Evolutionary conservation across 345 rosid genomes (phyloP).

Genomic region (Litchi chinensis): DNA sequence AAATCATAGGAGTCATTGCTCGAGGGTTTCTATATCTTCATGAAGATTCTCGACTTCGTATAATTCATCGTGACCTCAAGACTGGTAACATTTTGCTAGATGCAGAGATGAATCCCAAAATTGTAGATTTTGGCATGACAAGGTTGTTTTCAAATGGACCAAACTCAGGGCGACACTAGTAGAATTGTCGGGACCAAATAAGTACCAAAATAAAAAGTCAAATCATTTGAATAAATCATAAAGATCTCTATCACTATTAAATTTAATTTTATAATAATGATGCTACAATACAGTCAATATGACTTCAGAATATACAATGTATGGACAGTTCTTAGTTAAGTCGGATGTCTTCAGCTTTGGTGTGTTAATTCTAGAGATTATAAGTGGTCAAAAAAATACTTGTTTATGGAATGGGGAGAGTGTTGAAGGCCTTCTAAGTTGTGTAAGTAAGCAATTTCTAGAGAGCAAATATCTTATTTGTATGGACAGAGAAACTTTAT

Average conservation of each 20-base stretch:
- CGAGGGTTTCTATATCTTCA: constrained; percentile 55
- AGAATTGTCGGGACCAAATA: constrained; percentile 54
- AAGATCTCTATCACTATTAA: too few species aligned
- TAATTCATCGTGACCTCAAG: constrained; percentile 52
- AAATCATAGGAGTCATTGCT: constrained; percentile 47
- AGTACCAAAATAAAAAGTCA: constrained; percentile 1
- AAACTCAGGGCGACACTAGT: constrained; percentile 41
- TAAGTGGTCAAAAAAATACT: constrained; percentile 39
- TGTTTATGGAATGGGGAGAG: constrained; percentile 15
- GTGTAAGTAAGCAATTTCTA: too few species aligned
- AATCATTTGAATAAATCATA: too few species aligned
- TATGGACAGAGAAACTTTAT: too few species aligned
- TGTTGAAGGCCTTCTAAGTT: not conserved
- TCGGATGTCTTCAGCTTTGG: constrained; percentile 55
- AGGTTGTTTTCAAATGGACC: constrained; percentile 40
- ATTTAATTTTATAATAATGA: too few species aligned
- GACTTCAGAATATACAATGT: constrained; percentile 51
- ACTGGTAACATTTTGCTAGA: constrained; percentile 49
- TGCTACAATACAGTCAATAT: constrained; percentile 30
- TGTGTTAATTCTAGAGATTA: constrained; percentile 42
- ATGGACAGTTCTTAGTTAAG: constrained; percentile 42
- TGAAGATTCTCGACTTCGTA: constrained; percentile 40
- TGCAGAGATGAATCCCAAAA: constrained; percentile 44
- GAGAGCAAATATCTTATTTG: too few species aligned
- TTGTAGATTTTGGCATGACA: constrained; percentile 57